These are phyloP conservation scores for Cercophora sp. DNA, from an alignment of 495 filamentous ascomycete species.

Conservation along the genomic window DNA sequence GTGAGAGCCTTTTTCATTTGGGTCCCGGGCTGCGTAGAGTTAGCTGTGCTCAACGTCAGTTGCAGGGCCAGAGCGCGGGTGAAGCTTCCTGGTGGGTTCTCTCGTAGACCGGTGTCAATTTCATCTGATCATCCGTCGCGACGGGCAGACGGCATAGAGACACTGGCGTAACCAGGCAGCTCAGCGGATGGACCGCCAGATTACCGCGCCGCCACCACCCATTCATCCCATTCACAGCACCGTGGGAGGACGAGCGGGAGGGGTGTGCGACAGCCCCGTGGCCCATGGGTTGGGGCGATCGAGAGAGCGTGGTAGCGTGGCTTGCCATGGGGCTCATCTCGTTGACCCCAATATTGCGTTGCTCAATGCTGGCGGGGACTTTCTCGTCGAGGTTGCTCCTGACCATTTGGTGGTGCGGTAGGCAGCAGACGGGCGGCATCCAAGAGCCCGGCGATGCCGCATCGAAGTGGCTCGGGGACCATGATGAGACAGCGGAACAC, in stretches of 20 bases:
- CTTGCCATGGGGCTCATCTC: conserved; percentile 23
- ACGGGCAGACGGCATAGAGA: neutral
- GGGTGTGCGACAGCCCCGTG: neutral
- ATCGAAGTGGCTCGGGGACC: conserved; percentile 3
- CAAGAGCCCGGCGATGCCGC: conserved; percentile 7
- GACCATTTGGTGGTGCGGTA: neutral
- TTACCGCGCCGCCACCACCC: conserved; percentile 10
- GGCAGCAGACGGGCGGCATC: neutral
- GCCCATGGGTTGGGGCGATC: too few relatives aligned
- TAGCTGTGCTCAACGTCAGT: neutral
- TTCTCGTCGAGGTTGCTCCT: too few relatives aligned
- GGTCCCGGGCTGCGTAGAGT: neutral
- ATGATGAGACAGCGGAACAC: conserved; percentile 9
- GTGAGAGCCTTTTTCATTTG: neutral
- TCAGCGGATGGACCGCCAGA: conserved; percentile 18
- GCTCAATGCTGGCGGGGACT: conserved; percentile 37
- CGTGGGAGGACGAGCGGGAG: too few relatives aligned
- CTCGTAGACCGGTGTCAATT: conserved; percentile 6
- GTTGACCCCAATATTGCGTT: conserved; percentile 43
- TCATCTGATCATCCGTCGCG: conserved; percentile 13
- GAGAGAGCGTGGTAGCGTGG: conserved; percentile 13
- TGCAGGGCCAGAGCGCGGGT: too few relatives aligned
- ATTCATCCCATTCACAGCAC: too few relatives aligned
- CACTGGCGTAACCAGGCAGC: conserved; percentile 5
- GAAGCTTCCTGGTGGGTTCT: neutral